These are phyloP conservation scores for Chrysosporium keratinophilum DNA, from an alignment of 2,329 filamentous ascomycete genomes.

Conservation along the genomic window DNA sequence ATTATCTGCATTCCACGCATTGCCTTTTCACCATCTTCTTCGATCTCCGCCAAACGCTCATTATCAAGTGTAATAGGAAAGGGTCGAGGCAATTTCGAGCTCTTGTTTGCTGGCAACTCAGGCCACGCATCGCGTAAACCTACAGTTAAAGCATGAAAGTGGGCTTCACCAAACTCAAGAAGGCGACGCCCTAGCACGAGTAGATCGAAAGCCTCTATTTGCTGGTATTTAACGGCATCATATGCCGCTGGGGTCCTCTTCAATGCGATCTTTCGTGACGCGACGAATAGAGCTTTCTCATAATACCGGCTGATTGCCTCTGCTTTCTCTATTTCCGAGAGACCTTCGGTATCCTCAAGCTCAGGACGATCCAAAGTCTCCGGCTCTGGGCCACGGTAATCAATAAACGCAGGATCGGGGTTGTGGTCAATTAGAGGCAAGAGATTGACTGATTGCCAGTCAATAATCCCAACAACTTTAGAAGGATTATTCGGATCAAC, in stretches of 20 bases:
- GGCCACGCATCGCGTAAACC: constrained; percentile 6
- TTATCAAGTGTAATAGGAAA: constrained; percentile 1
- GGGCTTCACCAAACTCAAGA: constrained; percentile 12
- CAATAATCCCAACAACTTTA: constrained; percentile 24
- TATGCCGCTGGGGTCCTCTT: constrained; percentile 5
- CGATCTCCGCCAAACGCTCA: constrained; percentile 4
- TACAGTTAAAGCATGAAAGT: constrained; percentile 6
- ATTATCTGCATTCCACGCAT: constrained; percentile 9
- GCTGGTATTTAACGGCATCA: constrained; percentile 9
- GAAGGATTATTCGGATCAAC: constrained; percentile 22
- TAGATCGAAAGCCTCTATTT: constrained; percentile 8
- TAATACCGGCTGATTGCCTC: constrained; percentile 4
- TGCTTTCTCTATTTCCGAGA: constrained; percentile 2
- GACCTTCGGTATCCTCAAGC: not conserved
- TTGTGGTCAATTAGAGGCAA: constrained; percentile 23
- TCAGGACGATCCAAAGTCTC: constrained; percentile 15
- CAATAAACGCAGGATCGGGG: constrained; percentile 23
- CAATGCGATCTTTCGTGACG: constrained; percentile 8
- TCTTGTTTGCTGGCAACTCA: constrained; percentile 2
- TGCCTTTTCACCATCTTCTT: constrained; percentile 4
- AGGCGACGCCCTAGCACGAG: constrained; percentile 10
- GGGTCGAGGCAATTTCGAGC: not conserved
- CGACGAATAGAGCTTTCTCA: constrained; percentile 11
- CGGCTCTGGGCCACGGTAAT: constrained; percentile 23
- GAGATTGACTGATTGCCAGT: constrained; percentile 26